Conservation (phyloP, 1,284 basidiomycete genomes). For the Athelia psychrophila region DNA sequence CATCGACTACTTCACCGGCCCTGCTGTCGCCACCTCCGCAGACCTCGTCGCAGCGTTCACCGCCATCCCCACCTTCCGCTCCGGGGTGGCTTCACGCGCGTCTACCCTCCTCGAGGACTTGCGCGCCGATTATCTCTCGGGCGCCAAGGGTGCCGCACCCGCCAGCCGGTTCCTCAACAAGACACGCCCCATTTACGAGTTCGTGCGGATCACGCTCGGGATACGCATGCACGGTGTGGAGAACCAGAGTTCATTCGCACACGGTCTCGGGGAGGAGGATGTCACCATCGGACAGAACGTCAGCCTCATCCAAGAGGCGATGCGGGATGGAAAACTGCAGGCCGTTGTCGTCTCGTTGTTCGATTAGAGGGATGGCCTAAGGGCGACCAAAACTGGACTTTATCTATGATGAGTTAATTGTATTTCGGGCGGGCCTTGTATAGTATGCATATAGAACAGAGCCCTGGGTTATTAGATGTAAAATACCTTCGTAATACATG, state of each 20-base stretch:
- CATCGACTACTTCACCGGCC: slow-evolving; percentile 51
- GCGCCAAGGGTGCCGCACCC: slow-evolving; percentile 51
- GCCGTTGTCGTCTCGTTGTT: slow-evolving; percentile 54
- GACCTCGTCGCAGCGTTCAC: slow-evolving; percentile 23
- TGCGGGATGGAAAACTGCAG: slow-evolving; percentile 72
- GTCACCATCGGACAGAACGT: slow-evolving; percentile 65
- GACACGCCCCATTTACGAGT: slow-evolving; percentile 69
- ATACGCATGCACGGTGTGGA: slow-evolving; percentile 74
- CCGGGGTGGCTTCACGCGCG: slow-evolving; percentile 42
- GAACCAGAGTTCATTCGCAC: slow-evolving; percentile 54
- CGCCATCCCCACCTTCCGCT: slow-evolving; percentile 50
- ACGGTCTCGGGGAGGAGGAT: slow-evolving; percentile 57
- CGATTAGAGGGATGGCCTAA: no score
- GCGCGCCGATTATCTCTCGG: slow-evolving; percentile 51
- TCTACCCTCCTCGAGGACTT: slow-evolving; percentile 45
- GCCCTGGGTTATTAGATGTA: no score
- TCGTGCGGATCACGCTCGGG: slow-evolving; percentile 61
- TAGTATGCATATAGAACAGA: no score
- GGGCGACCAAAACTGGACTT: no score
- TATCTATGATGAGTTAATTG: no score
- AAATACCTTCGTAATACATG: no score
- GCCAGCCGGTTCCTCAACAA: slow-evolving; percentile 61
- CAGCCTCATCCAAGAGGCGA: slow-evolving; percentile 69
- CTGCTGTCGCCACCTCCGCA: slow-evolving; percentile 27
- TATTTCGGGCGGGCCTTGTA: no score